A percentile compares a stretch with the other conserved stretches of the same genome.
Conservation (phyloP, 768 basidiomycete genomes). For the Hemileccinum impolitum region DNA sequence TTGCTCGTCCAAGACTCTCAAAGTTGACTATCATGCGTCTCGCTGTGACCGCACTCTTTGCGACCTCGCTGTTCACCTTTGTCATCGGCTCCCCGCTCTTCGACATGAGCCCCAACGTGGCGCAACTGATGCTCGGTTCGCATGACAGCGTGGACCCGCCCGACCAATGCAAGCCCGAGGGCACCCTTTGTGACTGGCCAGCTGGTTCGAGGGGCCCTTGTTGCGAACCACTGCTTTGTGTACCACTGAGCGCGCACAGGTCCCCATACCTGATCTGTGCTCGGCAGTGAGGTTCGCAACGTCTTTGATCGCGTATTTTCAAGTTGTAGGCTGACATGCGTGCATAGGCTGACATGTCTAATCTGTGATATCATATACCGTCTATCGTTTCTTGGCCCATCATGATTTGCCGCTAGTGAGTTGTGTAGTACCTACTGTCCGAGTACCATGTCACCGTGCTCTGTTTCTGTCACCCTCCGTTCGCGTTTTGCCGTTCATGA, state of each 20-base stretch:
- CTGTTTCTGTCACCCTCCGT: no score
- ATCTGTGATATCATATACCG: no score
- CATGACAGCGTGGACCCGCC: no score
- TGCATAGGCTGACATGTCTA: background rate
- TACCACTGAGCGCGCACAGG: conserved; percentile 1
- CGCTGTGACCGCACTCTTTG: background rate
- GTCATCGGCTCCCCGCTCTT: conserved; percentile 3
- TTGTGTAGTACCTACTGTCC: no score
- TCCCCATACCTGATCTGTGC: conserved; percentile 14
- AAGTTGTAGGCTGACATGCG: background rate
- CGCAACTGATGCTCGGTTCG: conserved; percentile 6
- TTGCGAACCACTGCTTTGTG: conserved; percentile 8
- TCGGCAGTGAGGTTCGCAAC: background rate
- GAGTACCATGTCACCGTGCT: no score
- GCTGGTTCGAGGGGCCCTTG: conserved; percentile 12
- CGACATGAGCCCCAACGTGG: background rate
- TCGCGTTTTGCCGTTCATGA: no score
- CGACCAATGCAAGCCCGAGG: background rate
- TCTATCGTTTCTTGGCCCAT: no score
- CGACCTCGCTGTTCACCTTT: background rate
- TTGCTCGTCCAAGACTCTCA: background rate
- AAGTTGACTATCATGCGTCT: conserved; percentile 6
- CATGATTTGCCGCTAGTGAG: no score
- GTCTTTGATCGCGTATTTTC: background rate
- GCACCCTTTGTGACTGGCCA: conserved; percentile 11